These are phyloP conservation scores for Blastobotrys apis DNA, from an alignment of 1,139 yeast species.

Conservation along the genomic window DNA sequence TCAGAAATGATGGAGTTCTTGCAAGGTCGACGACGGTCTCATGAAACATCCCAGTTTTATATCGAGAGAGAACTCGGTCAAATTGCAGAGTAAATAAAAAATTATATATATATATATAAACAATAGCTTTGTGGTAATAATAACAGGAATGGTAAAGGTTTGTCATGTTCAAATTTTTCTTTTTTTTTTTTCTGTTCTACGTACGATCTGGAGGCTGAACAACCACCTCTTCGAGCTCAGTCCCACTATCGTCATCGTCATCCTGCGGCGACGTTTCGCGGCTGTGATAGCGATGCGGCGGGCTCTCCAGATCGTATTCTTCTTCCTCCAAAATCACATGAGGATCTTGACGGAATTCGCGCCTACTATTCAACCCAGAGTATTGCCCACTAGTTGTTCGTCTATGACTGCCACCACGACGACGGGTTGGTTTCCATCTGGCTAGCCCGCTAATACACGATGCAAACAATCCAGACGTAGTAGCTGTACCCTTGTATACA, in stretches of 20 bases:
- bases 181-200: not conserved
- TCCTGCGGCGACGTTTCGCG: not conserved
- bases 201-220: not conserved
- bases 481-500: constrained; percentile 2
- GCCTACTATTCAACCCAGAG: not conserved
- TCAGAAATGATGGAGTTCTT: constrained; percentile 89
- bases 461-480: constrained; percentile 15
- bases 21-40: constrained; percentile 86
- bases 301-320: constrained; percentile 7
- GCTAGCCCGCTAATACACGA: constrained; percentile 27
- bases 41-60: constrained; percentile 63
- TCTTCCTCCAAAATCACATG: constrained; percentile 15
- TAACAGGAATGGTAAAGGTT: not conserved
- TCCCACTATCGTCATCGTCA: not conserved
- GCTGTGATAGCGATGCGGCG: not conserved
- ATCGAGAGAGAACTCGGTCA: constrained; percentile 25
- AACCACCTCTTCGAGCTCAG: constrained; percentile 11
- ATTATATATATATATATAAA: not conserved
- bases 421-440: constrained; percentile 27
- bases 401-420: no score
- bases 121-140: not conserved
- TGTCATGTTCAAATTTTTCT: not conserved
- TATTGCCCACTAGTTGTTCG: not conserved
- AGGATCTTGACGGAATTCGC: not conserved
- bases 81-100: constrained; percentile 5